A percentile compares a stretch with the other conserved stretches of the same genome.
These are phyloP conservation scores for Orbilia quercus DNA, from an alignment of 2,329 filamentous ascomycete species.

Conservation along the genomic window DNA sequence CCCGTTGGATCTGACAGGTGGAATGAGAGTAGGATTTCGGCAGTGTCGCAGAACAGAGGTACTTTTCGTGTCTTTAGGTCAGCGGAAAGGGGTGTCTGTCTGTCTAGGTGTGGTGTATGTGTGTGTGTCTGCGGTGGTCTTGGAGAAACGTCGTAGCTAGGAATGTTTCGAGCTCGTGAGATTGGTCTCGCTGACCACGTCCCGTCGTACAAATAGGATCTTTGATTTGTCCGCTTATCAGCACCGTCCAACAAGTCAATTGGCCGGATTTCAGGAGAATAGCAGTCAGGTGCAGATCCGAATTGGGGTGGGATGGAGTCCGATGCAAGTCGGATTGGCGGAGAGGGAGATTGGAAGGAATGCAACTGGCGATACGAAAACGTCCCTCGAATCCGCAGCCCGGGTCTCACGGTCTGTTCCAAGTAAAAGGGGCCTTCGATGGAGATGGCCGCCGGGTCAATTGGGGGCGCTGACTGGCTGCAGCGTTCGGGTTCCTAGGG, in stretches of 20 bases:
- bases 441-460: slow-evolving; percentile 35
- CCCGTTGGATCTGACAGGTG: slow-evolving; percentile 48
- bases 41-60: slow-evolving; percentile 18
- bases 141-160: slow-evolving; percentile 13
- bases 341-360: slow-evolving; percentile 7
- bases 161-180: slow-evolving; percentile 34
- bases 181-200: slow-evolving; percentile 44
- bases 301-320: slow-evolving; percentile 46
- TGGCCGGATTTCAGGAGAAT: slow-evolving; percentile 27
- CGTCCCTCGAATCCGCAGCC: slow-evolving; percentile 14
- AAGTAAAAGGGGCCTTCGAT: neutral
- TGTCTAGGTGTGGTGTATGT: slow-evolving; percentile 11
- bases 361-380: neutral
- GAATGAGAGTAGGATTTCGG: slow-evolving; percentile 26
- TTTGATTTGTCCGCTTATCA: slow-evolving; percentile 55
- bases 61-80: slow-evolving; percentile 23
- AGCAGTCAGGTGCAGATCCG: slow-evolving; percentile 30
- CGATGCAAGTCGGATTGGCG: slow-evolving; percentile 40
- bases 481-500: slow-evolving; percentile 14
- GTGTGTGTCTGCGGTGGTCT: neutral
- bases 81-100: slow-evolving; percentile 27
- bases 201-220: slow-evolving; percentile 29
- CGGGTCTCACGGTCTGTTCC: slow-evolving; percentile 38
- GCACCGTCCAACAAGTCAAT: slow-evolving; percentile 37
- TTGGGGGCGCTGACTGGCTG: slow-evolving; percentile 34